A percentile compares a stretch with the other conserved stretches of the same genome.
Evolutionary conservation across 2,329 filamentous ascomycete genomes (phyloP).

Genomic region (Aspergillus udagawae): DNA sequence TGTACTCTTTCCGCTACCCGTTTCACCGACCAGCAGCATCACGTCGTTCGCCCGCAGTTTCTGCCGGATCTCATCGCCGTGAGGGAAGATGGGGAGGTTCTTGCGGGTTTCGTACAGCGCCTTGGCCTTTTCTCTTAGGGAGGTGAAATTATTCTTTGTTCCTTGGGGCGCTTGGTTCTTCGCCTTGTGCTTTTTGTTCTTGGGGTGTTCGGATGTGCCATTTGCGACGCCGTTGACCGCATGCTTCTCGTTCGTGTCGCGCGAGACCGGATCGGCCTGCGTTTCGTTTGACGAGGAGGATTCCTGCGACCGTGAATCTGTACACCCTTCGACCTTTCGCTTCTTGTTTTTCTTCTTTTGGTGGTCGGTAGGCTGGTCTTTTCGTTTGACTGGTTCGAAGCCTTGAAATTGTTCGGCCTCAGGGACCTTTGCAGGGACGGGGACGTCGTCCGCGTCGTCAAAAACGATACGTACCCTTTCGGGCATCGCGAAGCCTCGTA

Average conservation of each 20-base stretch:
- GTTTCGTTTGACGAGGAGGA: conserved; percentile 7
- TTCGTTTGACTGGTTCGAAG: conserved; percentile 8
- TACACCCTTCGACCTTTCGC: conserved; percentile 27
- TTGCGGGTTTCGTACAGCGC: conserved; percentile 53
- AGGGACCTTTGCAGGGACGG: conserved; percentile 5
- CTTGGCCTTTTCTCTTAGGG: conserved; percentile 44
- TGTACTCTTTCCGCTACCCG: conserved; percentile 93
- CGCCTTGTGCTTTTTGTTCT: conserved; percentile 5
- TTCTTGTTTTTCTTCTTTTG: conserved; percentile 30
- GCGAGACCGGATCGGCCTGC: not conserved
- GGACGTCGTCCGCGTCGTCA: conserved; percentile 28
- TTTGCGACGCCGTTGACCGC: not conserved
- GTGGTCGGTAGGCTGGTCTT: conserved; percentile 5
- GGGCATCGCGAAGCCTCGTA: conserved; percentile 31
- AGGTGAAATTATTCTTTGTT: conserved; percentile 22
- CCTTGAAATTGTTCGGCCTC: not conserved
- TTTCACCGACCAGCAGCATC: conserved; percentile 85
- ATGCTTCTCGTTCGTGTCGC: not conserved
- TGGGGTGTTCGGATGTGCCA: conserved; percentile 4
- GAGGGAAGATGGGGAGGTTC: conserved; percentile 74
- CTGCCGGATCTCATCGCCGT: conserved; percentile 65
- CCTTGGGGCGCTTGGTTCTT: conserved; percentile 17
- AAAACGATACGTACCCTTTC: conserved; percentile 41
- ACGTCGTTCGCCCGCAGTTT: conserved; percentile 65
- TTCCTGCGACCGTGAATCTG: conserved; percentile 3